A percentile compares a stretch with the other conserved stretches of the same genome.
Conservation (phyloP, 352 stramenopile species). For the Phytopythium helicoides region DNA sequence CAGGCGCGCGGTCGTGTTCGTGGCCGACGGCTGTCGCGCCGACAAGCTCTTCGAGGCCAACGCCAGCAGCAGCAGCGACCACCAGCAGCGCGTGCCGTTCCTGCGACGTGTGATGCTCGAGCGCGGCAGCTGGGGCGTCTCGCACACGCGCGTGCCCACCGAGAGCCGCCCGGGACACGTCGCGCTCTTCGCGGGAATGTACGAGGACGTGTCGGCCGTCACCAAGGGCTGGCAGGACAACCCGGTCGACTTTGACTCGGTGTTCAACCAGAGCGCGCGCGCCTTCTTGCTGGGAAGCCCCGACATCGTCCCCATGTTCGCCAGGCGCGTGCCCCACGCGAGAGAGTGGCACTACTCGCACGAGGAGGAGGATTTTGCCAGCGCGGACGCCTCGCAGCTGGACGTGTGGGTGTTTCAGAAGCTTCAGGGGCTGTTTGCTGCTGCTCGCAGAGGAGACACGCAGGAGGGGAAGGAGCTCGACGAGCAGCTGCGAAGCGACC, state of each 20-base stretch:
- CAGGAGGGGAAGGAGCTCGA: conserved; percentile 18
- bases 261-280: conserved; percentile 77
- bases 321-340: conserved; percentile 66
- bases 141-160: conserved; percentile 84
- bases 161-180: conserved; percentile 82
- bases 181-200: conserved; percentile 85
- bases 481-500: conserved; percentile 27
- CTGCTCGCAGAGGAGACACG: conserved; percentile 2
- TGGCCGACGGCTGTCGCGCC: conserved; percentile 80
- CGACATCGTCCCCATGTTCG: conserved; percentile 87
- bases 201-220: conserved; percentile 86
- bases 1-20: conserved; percentile 75
- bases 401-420: conserved; percentile 77
- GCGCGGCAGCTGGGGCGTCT: conserved; percentile 74
- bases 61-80: conserved; percentile 9
- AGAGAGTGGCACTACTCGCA: conserved; percentile 71
- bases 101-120: conserved; percentile 53
- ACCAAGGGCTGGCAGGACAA: conserved; percentile 88
- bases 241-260: conserved; percentile 84
- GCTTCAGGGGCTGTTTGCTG: conserved; percentile 40
- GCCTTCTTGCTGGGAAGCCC: conserved; percentile 79
- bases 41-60: conserved; percentile 83
- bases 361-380: conserved; percentile 80
- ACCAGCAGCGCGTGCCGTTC: conserved; percentile 52
- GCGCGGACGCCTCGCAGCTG: conserved; percentile 59